phyloP scores from a whole-genome alignment of 2,329 filamentous ascomycete genomes.

The Colletotrichum tropicale region DNA sequence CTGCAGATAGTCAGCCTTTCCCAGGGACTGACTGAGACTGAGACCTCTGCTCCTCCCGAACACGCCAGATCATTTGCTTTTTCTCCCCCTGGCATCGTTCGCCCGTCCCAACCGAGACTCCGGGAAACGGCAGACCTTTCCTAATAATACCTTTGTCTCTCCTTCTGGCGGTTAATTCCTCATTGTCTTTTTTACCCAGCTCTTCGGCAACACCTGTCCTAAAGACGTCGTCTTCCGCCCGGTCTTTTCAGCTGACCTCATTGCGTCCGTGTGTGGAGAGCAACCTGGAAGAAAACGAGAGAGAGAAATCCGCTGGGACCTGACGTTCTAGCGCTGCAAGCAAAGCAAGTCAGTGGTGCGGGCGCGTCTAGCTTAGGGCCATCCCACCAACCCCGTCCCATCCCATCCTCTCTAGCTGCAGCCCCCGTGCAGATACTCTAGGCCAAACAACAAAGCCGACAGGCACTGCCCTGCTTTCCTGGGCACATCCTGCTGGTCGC shows the following conservation, averaged over 20 bases:
- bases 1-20: background rate
- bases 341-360: background rate
- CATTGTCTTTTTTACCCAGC: background rate
- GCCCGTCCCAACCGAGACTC: constrained; percentile 2
- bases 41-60: constrained; percentile 8
- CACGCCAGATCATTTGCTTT: constrained; percentile 21
- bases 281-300: background rate
- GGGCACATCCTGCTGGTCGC: background rate
- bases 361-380: constrained; percentile 7
- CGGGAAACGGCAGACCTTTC: constrained; percentile 17
- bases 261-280: background rate
- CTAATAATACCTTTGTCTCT: constrained; percentile 21
- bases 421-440: background rate
- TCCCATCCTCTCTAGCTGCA: constrained; percentile 12
- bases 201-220: background rate
- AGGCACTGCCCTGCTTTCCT: constrained; percentile 10
- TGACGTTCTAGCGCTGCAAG: background rate
- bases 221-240: background rate
- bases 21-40: background rate
- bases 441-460: constrained; percentile 18
- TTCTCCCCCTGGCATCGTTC: constrained; percentile 12
- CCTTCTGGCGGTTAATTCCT: constrained; percentile 12
- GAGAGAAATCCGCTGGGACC: background rate
- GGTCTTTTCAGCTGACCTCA: background rate
- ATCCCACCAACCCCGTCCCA: background rate